Base-by-base conservation (phyloP, 2,329 filamentous ascomycete genomes). In the Colletotrichum costaricense region DNA sequence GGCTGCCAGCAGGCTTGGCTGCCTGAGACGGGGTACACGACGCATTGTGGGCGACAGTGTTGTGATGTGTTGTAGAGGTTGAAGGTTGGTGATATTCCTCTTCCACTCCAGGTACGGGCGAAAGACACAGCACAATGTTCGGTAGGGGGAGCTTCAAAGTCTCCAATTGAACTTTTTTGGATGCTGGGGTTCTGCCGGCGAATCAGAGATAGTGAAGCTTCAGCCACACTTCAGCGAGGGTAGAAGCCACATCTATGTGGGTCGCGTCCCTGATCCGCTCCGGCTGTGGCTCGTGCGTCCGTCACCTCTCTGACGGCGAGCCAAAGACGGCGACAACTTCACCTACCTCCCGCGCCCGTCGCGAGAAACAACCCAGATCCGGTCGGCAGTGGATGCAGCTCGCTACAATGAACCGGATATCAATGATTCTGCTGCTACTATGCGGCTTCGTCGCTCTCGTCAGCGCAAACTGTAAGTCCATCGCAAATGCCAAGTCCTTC, bases 381-480 rank as follows among this genome's bases (percentile, higher is more conserved):
- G 35, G 30, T 19, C 19, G 30, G 55, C 33, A 8, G 35, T 8
- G 24, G 26, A 30, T 22, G 5, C 16, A 55, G 26, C 8, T 59
- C 35, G 38, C 28, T 14, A 68, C 56, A 2, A 76, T 75, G 75
- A 63, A 76, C 69, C 82, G 84, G 75, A 77, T 84, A 80, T 77
- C 80, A 1, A 65, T 83, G 6, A 57, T 86, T 0, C 58, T 82
- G 22, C 77, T 86, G 55, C 77, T 86, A 1, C 38, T 87, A 2
- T 80, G 79, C 54, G 79, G 79, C 14, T 55, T 86, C 5, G 58
- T 82, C 5, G 79, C 81, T 24, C 74, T 85, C 3, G 80, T 78
- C 28, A 78, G 81, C 33, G 87, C 88, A 77, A 78, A 81, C 46
- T 85, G 87, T 88, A 81, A 78, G 84, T 78, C 68, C 52, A 24